Conservation (phyloP, 78 protist genomes). For the Planoprotostelium fungivorum region DNA sequence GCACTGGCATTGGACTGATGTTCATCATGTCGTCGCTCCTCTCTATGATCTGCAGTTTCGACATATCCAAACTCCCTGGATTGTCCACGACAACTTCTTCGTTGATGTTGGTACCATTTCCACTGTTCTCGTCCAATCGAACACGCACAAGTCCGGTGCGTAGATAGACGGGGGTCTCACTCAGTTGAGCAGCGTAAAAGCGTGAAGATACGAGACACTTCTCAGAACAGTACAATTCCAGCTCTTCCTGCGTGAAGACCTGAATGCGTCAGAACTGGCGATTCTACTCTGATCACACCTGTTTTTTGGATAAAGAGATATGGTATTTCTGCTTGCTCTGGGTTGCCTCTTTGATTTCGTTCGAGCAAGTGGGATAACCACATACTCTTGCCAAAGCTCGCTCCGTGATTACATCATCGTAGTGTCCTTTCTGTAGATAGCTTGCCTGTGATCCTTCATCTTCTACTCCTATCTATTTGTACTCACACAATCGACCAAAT, state of each 20-base stretch:
- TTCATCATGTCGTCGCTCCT: not conserved
- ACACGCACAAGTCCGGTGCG: not conserved
- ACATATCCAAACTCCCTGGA: not conserved
- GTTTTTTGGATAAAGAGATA: not conserved
- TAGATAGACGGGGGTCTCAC: not conserved
- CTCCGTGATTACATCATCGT: not conserved
- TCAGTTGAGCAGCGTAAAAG: not conserved
- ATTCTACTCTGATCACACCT: not conserved
- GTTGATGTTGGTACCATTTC: not conserved
- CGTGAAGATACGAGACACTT: not conserved
- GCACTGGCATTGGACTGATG: not conserved
- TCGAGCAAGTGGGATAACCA: not conserved
- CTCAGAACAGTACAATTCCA: not conserved
- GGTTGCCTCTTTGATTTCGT: not conserved
- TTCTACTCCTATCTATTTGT: no score
- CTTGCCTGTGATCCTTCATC: not conserved
- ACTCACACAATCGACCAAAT: not conserved
- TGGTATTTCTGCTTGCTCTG: not conserved
- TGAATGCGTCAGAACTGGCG: not conserved
- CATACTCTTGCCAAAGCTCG: not conserved
- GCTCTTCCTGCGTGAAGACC: not conserved
- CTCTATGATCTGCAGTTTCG: not conserved
- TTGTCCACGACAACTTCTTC: not conserved
- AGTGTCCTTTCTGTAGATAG: not conserved
- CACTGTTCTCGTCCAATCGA: not conserved